These are phyloP conservation scores for Fusarium annulatum DNA, from an alignment of 2,329 filamentous ascomycete genomes.

Conservation along the genomic window DNA sequence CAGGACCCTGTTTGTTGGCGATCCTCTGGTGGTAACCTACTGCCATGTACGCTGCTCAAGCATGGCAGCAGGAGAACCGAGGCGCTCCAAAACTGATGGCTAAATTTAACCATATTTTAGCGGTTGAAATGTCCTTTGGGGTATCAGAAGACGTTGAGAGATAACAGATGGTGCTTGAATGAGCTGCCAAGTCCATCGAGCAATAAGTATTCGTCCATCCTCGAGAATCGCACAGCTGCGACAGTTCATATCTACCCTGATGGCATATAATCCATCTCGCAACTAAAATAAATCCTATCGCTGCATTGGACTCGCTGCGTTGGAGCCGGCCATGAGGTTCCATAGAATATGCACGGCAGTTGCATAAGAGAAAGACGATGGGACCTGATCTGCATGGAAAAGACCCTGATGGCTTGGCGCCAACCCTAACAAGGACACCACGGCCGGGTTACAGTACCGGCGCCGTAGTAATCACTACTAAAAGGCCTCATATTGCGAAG, in stretches of 20 bases:
- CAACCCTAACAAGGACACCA: neutral
- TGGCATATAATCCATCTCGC: neutral
- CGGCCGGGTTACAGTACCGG: too few species aligned
- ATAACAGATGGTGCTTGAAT: fast-evolving
- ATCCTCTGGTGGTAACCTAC: neutral
- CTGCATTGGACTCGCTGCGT: neutral
- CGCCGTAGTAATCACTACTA: too few species aligned
- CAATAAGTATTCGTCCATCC: neutral
- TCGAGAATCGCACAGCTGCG: fast-evolving
- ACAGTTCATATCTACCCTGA: neutral
- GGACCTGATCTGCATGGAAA: neutral
- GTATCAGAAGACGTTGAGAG: too few species aligned
- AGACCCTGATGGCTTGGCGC: neutral
- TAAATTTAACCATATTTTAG: neutral
- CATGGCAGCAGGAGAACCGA: neutral
- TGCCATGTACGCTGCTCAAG: neutral
- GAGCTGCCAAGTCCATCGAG: neutral
- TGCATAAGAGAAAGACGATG: neutral
- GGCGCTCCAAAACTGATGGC: neutral
- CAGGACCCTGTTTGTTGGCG: fast-evolving
- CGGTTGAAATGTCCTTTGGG: fast-evolving
- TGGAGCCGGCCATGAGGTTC: neutral
- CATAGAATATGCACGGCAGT: neutral
- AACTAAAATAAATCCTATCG: fast-evolving
- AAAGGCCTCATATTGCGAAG: too few species aligned